Evolutionary conservation across 345 rosid species (phyloP), one percentile per base, ranked within the genome.

Genomic region (Microthlaspi erraticum): DNA sequence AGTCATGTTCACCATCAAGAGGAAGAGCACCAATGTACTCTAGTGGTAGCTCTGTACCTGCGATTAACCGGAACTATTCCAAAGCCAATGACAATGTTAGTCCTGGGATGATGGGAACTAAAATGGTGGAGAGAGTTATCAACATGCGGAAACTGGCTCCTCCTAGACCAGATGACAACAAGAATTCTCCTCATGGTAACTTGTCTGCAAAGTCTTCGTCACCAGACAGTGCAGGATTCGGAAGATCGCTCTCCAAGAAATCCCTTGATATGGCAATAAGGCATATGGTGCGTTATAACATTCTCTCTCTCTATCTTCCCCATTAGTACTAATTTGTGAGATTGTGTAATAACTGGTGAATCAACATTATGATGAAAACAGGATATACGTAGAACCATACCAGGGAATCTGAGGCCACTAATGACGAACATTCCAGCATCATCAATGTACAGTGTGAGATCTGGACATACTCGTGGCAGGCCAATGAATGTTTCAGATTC

Each of bases 401-500:
- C 96, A 11, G 86, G 93, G 66, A 95, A 88, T 67, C 82, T 92
- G 71, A 79, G 96, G 80, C 96, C 99, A 18, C 51, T 89, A 66
- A 89, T 89, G 97, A 87, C 96, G 2, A 91, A 91, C 73, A 91
- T 94, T 70, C 99, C 99, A 50, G 97, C 97, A 68, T 91, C 99
- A 14, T 91, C 96, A 61, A 83, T 92, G 97, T 95, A 92, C 76
- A 95, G 98, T 53, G 92, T 89, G 78, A 92, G 99, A 78, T 86
- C 97, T 54, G 98, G 96, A 59, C 88, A 86, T 64, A 42, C 84
- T 58, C 70, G 88, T 67, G 84, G 86, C 79, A 79, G 89, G 71
- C 86, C 92, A 3, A 26, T 83, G 68, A 89, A 93, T 60, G 87
- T 86, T n/a, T 80, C 89, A 11, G 98, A 88, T 75, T 94, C 97